Evolutionary conservation across 768 basidiomycete species (phyloP).

Genomic region (Calvatia gigantea): DNA sequence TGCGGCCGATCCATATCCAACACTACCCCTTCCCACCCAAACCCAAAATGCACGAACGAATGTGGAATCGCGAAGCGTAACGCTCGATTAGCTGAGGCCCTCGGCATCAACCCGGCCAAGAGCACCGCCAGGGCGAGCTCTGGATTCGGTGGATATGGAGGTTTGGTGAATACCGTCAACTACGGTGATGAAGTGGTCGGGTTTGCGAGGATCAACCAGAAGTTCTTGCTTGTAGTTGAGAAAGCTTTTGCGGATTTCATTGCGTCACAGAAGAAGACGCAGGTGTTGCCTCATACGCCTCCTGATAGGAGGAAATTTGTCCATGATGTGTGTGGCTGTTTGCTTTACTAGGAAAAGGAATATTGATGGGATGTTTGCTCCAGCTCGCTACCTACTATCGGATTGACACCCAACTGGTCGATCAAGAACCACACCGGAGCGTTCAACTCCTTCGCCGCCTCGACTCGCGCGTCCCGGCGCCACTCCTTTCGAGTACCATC

Average conservation of each 20-base stretch:
- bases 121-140: neutral
- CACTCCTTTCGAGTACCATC: slow-evolving; percentile 55
- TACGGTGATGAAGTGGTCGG: slow-evolving; percentile 63
- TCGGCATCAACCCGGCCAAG: slow-evolving; percentile 66
- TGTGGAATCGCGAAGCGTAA: slow-evolving; percentile 87
- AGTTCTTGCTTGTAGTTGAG: slow-evolving; percentile 74
- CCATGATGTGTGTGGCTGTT: slow-evolving; percentile 59
- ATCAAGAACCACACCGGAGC: slow-evolving; percentile 85
- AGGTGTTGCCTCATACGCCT: slow-evolving; percentile 81
- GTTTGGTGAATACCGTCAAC: slow-evolving; percentile 31
- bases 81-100: slow-evolving; percentile 82
- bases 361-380: slow-evolving; percentile 5
- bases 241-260: slow-evolving; percentile 82
- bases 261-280: slow-evolving; percentile 58
- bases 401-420: slow-evolving; percentile 83
- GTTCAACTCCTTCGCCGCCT: slow-evolving; percentile 80
- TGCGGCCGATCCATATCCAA: slow-evolving; percentile 63
- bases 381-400: slow-evolving; percentile 78
- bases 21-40: slow-evolving; percentile 33
- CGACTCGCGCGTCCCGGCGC: slow-evolving; percentile 76
- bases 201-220: slow-evolving; percentile 57
- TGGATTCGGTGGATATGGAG: slow-evolving; percentile 31
- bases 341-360: neutral
- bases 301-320: slow-evolving; percentile 81
- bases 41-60: slow-evolving; percentile 72